A percentile compares a stretch with the other conserved stretches of the same genome.
Conservation (phyloP, 768 basidiomycete species). For the Kwoniella newhampshirensis region DNA sequence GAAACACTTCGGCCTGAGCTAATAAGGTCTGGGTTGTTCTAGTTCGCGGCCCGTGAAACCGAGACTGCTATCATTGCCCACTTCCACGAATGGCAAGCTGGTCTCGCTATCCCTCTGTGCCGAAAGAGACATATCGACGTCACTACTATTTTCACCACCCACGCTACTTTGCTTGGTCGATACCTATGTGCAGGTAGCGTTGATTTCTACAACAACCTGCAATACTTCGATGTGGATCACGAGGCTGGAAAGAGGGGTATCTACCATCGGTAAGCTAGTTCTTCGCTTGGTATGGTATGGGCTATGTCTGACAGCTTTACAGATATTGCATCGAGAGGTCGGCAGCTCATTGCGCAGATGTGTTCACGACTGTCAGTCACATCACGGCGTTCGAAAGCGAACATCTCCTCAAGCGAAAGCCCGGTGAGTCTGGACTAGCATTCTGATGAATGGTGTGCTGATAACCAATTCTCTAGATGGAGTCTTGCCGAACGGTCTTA, state of each 20-base stretch:
- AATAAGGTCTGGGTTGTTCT: neutral
- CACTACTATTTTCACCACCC: constrained; percentile 97
- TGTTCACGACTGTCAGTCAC: constrained; percentile 96
- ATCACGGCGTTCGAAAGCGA: constrained; percentile 98
- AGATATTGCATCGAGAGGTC: constrained; percentile 94
- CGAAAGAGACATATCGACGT: constrained; percentile 96
- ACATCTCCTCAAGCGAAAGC: constrained; percentile 94
- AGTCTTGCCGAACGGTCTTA: constrained; percentile 93
- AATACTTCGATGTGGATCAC: constrained; percentile 99
- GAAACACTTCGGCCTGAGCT: neutral
- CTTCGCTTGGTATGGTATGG: constrained; percentile 4
- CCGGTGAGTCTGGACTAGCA: constrained; percentile 47
- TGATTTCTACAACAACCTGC: constrained; percentile 99
- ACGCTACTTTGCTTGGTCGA: constrained; percentile 95
- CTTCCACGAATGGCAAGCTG: constrained; percentile 99
- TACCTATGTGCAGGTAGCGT: constrained; percentile 98
- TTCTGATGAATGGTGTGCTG: neutral
- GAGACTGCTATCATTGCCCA: constrained; percentile 88
- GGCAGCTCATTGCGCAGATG: constrained; percentile 91
- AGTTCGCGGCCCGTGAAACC: constrained; percentile 63
- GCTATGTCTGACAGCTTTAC: neutral
- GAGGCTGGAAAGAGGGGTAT: constrained; percentile 99
- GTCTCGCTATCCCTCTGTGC: constrained; percentile 84
- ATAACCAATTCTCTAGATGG: constrained; percentile 64
- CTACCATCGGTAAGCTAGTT: constrained; percentile 66